Evolutionary conservation across 2,329 filamentous ascomycete genomes (phyloP).

Genomic region (Rhynchosporium secalis): DNA sequence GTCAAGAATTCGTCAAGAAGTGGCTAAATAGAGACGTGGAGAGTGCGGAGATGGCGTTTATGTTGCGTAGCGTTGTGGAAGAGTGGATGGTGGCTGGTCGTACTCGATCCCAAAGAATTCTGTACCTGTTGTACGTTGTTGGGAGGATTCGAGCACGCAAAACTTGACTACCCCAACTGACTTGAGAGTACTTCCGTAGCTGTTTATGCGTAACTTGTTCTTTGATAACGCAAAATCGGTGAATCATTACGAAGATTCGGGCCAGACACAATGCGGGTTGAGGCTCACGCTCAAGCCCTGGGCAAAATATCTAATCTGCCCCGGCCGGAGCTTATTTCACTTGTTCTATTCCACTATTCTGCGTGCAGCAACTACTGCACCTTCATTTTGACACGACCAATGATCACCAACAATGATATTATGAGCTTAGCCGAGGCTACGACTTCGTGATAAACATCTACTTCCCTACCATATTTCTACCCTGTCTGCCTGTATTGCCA

Average conservation of each 20-base stretch:
- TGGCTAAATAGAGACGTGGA: neutral
- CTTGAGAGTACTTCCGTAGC: no score
- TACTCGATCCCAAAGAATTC: no score
- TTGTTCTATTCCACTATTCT: neutral
- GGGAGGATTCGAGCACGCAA: no score
- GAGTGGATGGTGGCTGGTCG: no score
- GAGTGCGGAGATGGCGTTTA: neutral
- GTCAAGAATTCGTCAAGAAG: neutral
- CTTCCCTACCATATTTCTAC: neutral
- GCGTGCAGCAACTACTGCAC: no score
- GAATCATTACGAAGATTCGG: neutral
- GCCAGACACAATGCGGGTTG: neutral
- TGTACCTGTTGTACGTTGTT: no score
- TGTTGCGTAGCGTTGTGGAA: neutral
- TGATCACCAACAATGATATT: no score
- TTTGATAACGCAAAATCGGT: neutral
- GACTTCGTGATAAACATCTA: neutral
- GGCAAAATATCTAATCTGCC: neutral
- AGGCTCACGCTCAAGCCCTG: neutral
- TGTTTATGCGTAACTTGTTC: neutral
- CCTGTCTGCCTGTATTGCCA: neutral
- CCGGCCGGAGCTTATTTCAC: neutral
- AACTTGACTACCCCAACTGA: no score
- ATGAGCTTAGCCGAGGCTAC: neutral
- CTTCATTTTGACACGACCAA: no score